Percentiles rank a stretch among this genome's conserved stretches.
Conservation (phyloP, 176 grass and related monocot species). For the barley (Hordeum vulgare) region MorexV3_pseudomolecules_assembly NC_058520.1:556629154-556629653, state of each 20-base stretch:
- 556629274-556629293: neutral
- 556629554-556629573: neutral
- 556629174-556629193: constrained; percentile 74
- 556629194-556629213: constrained; percentile 96
- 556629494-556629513: constrained; percentile 9
- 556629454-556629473: neutral
- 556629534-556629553: neutral
- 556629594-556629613: neutral
- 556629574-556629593: neutral
- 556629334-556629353: constrained; percentile 98
- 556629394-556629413: constrained; percentile 64
- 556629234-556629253: constrained; percentile 99
- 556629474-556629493: neutral
- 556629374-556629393: constrained; percentile 92
- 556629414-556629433: neutral
- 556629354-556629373: constrained; percentile 91
- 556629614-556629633: neutral
- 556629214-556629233: constrained; percentile 99
- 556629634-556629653: neutral
- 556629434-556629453: neutral
- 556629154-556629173: constrained; percentile 24
- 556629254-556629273: constrained; percentile 73
- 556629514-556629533: constrained; percentile 18
- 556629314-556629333: constrained; percentile 6
- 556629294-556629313: constrained; percentile 12